Base-by-base conservation (phyloP, 2,329 filamentous ascomycete species). In the Hypoxylon sp. region DNA sequence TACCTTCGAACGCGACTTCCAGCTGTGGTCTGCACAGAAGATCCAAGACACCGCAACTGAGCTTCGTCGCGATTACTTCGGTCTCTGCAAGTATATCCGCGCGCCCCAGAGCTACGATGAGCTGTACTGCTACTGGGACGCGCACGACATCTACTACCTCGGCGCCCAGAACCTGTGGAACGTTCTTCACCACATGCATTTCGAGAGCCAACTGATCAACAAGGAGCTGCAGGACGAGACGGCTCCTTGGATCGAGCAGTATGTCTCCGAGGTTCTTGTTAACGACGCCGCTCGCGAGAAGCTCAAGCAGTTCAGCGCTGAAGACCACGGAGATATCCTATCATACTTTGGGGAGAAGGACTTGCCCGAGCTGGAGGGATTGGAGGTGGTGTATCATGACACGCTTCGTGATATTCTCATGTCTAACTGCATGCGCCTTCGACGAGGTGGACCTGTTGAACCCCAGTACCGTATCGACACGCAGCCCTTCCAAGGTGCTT, bases 121-220 rank as follows among this genome's bases (percentile, higher is more conserved):
- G 24, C 71, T 85, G 20, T 84, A 80, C 74, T 68, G 72, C 1
- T 85, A 81, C 65, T 86, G 82, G 49, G 83, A 85, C 64, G 76
- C 78, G 0, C 60, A 71, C 8, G 83, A 85, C 51, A 73, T 86
- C 26, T 85, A 82, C 70, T 49, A 76, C 34, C 74, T 78, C 11
- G 84, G 84, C 6, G 80, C 79, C 0, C 73, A 79, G 62, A 86
- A 86, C 63, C 73, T 85, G 11, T 83, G 79, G 78, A 80, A 80
- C 24, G 75, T 85, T 32, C 67, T 83, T 46, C 76, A 78, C 28
- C 75, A 77, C 7, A 70, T 84, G 1, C 71, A 69, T 41, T 73
- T 75, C 15, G 80, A 83, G 68, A 84, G 34, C 82, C 26, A 59
- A 70, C 34, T 70, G 73, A 11, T 75, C 32, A 56, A 70, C 13